These are phyloP conservation scores for Lodderomyces oxycetoniae DNA, from an alignment of 1,139 yeast genomes.

Conservation along the genomic window DNA sequence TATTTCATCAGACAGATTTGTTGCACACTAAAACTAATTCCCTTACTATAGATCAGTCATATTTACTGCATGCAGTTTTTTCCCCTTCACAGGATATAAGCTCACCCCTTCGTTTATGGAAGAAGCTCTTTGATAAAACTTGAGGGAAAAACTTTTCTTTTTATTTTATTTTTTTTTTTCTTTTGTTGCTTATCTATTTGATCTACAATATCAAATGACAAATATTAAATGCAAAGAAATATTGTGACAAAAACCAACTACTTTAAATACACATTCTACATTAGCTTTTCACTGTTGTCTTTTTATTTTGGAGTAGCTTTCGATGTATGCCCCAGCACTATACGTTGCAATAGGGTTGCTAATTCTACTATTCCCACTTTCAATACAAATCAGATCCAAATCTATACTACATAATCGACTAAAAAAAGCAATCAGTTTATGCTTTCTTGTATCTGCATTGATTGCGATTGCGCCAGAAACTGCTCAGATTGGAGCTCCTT, in stretches of 20 bases:
- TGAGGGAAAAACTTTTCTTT: no score
- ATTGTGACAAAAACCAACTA: no score
- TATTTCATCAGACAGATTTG: no score
- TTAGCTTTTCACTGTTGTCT: no score
- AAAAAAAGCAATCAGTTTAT: constrained; percentile 14
- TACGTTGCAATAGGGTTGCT: constrained; percentile 18
- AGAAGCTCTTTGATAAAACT: background rate
- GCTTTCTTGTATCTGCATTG: constrained; percentile 20
- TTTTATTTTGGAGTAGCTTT: no score
- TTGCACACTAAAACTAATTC: no score
- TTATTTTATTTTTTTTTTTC: constrained; percentile 2
- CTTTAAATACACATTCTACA: no score
- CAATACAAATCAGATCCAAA: constrained; percentile 17
- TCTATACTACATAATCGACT: constrained; percentile 12
- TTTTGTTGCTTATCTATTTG: constrained; percentile 2
- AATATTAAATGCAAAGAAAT: no score
- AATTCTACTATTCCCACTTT: constrained; percentile 18
- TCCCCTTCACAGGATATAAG: background rate
- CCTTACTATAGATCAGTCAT: no score
- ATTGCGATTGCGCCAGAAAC: constrained; percentile 28
- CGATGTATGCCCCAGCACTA: constrained; percentile 21
- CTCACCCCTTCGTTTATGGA: no score
- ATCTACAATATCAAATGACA: background rate
- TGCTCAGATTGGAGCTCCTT: constrained; percentile 35
- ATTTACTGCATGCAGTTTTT: constrained; percentile 2